Percentiles rank a stretch among this genome's conserved stretches.
phyloP scores from a whole-genome alignment of 2,329 filamentous ascomycete genomes.

The Xylariaceae sp. region DNA sequence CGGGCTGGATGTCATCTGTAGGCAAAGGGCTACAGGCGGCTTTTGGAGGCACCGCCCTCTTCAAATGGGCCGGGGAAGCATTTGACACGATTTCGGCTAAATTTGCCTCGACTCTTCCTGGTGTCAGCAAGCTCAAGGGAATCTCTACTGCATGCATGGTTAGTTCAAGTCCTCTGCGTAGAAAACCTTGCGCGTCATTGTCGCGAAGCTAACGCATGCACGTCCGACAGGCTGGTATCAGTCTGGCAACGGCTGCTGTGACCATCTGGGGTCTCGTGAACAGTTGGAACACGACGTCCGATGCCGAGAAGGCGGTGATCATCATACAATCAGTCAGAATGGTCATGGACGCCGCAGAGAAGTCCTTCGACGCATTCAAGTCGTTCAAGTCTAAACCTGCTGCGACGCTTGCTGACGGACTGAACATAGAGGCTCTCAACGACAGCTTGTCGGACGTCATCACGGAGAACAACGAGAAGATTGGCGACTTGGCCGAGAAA shows the following conservation, averaged over 20 bases:
- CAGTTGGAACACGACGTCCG: background rate
- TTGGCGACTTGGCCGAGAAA: background rate
- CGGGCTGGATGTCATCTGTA: background rate
- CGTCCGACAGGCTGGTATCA: background rate
- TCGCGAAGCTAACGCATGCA: background rate
- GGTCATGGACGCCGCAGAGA: background rate
- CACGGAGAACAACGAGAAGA: background rate
- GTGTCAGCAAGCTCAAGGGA: background rate
- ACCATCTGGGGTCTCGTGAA: background rate
- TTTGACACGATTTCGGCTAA: background rate
- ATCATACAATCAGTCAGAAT: background rate
- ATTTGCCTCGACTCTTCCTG: background rate
- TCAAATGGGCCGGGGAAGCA: constrained; percentile 2
- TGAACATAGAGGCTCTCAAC: constrained; percentile 1
- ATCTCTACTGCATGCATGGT: constrained; percentile 5
- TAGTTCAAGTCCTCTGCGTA: background rate
- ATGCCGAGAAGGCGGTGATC: background rate
- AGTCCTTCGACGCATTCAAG: background rate
- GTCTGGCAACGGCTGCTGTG: background rate
- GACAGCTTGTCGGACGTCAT: background rate
- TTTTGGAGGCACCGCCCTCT: background rate
- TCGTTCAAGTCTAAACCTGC: background rate
- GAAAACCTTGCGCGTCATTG: background rate
- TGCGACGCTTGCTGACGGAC: background rate
- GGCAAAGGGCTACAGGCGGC: background rate